phyloP scores from a whole-genome alignment of 345 rosid genomes.

The Melastoma malabathricum region DNA sequence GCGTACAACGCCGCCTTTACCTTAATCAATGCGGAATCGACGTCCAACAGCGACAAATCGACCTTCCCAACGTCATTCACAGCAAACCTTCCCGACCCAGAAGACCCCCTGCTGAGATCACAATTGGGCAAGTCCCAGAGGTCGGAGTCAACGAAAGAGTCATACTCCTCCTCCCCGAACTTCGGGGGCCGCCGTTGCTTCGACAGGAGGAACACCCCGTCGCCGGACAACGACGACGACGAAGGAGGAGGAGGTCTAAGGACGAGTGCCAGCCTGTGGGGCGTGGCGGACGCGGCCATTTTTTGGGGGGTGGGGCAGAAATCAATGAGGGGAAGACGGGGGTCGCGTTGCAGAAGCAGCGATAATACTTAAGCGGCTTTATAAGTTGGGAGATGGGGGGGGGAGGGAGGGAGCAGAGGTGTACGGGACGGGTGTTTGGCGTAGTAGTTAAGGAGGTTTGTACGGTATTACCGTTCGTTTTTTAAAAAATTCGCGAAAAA shows the following conservation, averaged over 20 bases:
- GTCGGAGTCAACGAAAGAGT: conserved; percentile 55
- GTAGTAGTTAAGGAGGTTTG: too few relatives aligned
- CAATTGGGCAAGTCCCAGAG: conserved; percentile 76
- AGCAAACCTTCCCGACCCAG: conserved; percentile 6
- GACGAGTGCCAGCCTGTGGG: conserved; percentile 38
- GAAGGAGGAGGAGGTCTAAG: conserved; percentile 9
- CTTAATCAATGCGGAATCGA: conserved; percentile 27
- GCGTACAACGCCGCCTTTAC: conserved; percentile 12
- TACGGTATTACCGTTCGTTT: too few relatives aligned
- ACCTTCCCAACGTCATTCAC: conserved; percentile 24
- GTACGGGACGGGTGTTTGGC: too few relatives aligned
- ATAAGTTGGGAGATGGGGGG: too few relatives aligned
- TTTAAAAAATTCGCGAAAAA: too few relatives aligned
- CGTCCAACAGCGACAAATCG: conserved; percentile 27
- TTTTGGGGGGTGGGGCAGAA: too few relatives aligned
- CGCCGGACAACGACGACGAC: conserved; percentile 11
- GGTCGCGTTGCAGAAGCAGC: too few relatives aligned
- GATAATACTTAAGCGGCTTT: too few relatives aligned
- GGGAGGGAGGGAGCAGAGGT: too few relatives aligned
- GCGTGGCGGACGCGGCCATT: conserved; percentile 24
- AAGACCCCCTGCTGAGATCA: conserved; percentile 9
- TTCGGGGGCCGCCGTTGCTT: conserved; percentile 52
- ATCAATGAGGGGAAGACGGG: too few relatives aligned
- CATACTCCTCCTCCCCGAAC: conserved; percentile 49
- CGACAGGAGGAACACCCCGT: conserved; percentile 32